Evolutionary conservation across 2,329 filamentous ascomycete genomes (phyloP).

Genomic region (Penicillium brasilianum): DNA sequence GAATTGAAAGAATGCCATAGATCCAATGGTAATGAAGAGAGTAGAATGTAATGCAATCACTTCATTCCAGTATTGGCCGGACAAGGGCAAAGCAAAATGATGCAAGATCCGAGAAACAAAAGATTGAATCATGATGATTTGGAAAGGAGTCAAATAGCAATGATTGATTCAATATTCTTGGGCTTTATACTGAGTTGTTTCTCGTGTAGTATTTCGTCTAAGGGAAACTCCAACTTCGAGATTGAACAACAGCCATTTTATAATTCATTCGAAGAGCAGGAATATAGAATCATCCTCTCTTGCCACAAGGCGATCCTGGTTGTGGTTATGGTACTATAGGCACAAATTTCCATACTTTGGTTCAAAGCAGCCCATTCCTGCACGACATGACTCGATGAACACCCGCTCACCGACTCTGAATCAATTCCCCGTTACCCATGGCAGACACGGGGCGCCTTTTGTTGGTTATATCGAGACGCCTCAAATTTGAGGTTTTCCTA

Average conservation of each 20-base stretch:
- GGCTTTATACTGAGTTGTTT: background rate
- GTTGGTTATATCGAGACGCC: background rate
- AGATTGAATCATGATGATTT: background rate
- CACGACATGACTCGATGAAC: background rate
- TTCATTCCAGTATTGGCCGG: background rate
- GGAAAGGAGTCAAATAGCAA: background rate
- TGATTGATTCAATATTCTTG: background rate
- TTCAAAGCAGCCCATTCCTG: background rate
- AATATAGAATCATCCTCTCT: background rate
- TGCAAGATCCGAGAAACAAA: background rate
- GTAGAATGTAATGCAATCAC: conserved; percentile 1
- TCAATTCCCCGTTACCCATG: background rate
- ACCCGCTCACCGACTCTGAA: background rate
- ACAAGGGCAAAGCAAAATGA: background rate
- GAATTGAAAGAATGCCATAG: background rate
- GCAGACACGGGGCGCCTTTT: background rate
- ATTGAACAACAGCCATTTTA: background rate
- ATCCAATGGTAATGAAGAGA: background rate
- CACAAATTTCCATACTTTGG: background rate
- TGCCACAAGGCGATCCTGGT: background rate
- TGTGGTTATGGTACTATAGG: background rate
- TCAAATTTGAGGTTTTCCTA: background rate
- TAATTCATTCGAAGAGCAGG: background rate
- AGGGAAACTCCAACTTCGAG: background rate
- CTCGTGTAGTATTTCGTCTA: background rate